These are phyloP conservation scores for Xylariaceae sp. DNA, from an alignment of 2,329 filamentous ascomycete species.

Conservation along the genomic window DNA sequence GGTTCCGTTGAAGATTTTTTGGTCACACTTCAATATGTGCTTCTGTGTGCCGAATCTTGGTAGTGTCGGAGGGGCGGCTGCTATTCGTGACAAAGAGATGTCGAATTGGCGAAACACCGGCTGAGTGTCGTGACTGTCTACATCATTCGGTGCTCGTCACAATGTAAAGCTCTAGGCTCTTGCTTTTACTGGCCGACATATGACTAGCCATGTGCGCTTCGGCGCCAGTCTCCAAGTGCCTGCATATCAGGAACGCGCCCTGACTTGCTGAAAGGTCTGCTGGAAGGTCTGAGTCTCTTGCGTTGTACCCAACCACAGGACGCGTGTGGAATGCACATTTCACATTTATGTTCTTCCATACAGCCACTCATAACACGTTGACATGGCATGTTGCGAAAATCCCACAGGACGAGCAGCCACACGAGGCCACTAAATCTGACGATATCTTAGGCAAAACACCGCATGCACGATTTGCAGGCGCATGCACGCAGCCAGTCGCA, in stretches of 20 bases:
- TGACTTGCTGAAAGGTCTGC: neutral
- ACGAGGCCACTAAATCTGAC: slow-evolving; percentile 10
- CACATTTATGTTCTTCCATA: neutral
- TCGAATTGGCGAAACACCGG: too few relatives aligned
- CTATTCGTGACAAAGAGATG: too few relatives aligned
- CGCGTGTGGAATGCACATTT: too few relatives aligned
- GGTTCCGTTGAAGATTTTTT: too few relatives aligned
- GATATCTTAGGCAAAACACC: slow-evolving; percentile 14
- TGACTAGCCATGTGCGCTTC: slow-evolving; percentile 16
- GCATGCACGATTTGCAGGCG: neutral
- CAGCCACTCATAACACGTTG: neutral
- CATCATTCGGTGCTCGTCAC: neutral
- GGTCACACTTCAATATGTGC: too few relatives aligned
- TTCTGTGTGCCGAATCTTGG: too few relatives aligned
- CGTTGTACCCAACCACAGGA: too few relatives aligned
- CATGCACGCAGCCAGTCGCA: too few relatives aligned
- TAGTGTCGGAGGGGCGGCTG: too few relatives aligned
- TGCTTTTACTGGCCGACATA: slow-evolving; percentile 10
- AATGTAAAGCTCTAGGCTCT: slow-evolving; percentile 1
- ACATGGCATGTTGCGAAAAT: slow-evolving; percentile 1
- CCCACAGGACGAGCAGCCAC: neutral
- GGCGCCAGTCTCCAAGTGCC: slow-evolving; percentile 12
- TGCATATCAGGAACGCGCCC: slow-evolving; percentile 19
- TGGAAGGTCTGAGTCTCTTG: too few relatives aligned
- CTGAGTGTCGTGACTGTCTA: too few relatives aligned